Evolutionary conservation across 1,139 yeast species (phyloP), one percentile per base, ranked within the genome.

Genomic region (Kodamaea plutei): DNA sequence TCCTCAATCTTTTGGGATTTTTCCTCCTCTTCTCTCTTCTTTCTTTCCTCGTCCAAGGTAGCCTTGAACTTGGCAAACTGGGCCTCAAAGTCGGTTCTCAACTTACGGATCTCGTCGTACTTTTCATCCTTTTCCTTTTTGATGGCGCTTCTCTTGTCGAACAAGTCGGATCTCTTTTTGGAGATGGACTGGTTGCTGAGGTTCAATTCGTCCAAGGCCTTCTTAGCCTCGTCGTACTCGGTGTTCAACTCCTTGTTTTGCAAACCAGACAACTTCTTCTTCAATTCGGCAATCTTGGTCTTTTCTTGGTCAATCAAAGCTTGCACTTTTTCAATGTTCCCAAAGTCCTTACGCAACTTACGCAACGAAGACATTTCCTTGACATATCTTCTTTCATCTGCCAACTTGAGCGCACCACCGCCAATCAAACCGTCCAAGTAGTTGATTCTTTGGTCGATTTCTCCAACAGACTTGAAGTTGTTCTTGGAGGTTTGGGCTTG

Each of bases 321-420:
- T 68, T 88, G 96, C 48, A 76, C 74, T 48, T 77, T 76, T 52
- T 80, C 88, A 48, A 89, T 69, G 27, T 76, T 71, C 30, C 78
- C 78, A 56, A 87, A 84, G 58, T 82, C 93, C 61, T 83, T 84
- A 55, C 80, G 78, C 53, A 83, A 67, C 64, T 85, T 87, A 61
- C 93, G 81, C 58, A 91, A 74, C 32, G 80, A 64, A 34, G 88
- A 75, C 71, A 88, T 84, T 63, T 91, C 97, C 64, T 84, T 84
- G 47, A 93, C 78, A 46, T 70, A 65, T 56, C 80, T 75, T 68
- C 88, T 83, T 71, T 93, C 99, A 43, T 91, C 96, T 33, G 89
- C 97, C 53, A 93, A 76, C 52, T 87, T 78, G 58, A 93, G 69
- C 33, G 72, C 66, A 39, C 98, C 98, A 32, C 84, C 64, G 39